Conservation (phyloP, 1,284 basidiomycete genomes). For the Sporisorium reilianum region DNA sequence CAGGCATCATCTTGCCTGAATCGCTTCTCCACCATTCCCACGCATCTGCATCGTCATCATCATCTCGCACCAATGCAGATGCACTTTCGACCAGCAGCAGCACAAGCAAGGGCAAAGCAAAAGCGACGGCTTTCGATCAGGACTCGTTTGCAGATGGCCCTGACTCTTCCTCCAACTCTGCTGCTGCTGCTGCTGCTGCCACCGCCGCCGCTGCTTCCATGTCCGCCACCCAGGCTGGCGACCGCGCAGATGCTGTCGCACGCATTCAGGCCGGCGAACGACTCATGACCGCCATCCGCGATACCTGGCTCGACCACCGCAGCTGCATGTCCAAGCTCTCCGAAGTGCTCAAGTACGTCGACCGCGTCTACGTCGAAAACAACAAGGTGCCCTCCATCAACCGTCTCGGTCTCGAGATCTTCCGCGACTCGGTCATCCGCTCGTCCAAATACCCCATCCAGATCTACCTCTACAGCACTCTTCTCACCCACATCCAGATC, state of each 20-base stretch:
- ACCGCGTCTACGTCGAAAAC: conserved; percentile 65
- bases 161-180: no score
- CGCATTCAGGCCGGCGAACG: conserved; percentile 79
- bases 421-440: conserved; percentile 80
- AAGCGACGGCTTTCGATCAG: conserved; percentile 33
- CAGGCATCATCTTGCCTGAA: conserved; percentile 71
- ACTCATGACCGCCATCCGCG: conserved; percentile 83
- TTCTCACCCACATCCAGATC: conserved; percentile 87
- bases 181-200: conserved; percentile 4
- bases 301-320: conserved; percentile 94
- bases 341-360: conserved; percentile 94
- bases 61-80: conserved; percentile 25
- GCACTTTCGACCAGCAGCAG: conserved; percentile 4
- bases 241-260: conserved; percentile 60
- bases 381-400: conserved; percentile 74
- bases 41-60: conserved; percentile 26
- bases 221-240: conserved; percentile 50
- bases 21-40: conserved; percentile 67
- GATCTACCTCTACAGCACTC: conserved; percentile 82
- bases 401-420: conserved; percentile 86
- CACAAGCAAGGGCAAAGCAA: conserved; percentile 58
- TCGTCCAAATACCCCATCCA: conserved; percentile 79
- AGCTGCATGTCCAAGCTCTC: conserved; percentile 89
- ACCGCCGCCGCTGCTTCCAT: conserved; percentile 35
- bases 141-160: conserved; percentile 15